Evolutionary conservation across 768 basidiomycete species (phyloP), one percentile per base, ranked within the genome.

Genomic region (Hypholoma fasciculare): DNA sequence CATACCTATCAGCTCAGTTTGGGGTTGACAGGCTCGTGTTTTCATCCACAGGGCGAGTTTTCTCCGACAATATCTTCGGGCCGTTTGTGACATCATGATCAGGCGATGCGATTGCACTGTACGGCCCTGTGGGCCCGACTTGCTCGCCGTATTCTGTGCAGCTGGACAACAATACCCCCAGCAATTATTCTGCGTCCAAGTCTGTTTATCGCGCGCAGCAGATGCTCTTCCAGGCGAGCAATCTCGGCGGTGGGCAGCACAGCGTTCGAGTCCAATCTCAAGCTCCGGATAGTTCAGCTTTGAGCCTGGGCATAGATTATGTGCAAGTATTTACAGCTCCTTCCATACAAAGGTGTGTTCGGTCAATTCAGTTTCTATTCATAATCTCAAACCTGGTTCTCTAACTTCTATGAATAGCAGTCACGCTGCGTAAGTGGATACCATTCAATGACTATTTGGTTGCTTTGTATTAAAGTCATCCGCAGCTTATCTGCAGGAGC

Each of bases 91-190:
- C n/a, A 16, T 38, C 11, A 11, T 5, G 13, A 13, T 36, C 46
- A 67, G 62, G 74, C 60, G 54, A 69, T 65, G 62, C 69, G 62
- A 54, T 81, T 55, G 64, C 73, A 6, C 64, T 79, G 36, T 76
- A 71, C 49, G 80, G 80, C 6, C 48, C 76, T 12, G 71, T 78
- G 9, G 71, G 72, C 37, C 68, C 70, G 13, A 63, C 62, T 8
- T 66, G 73, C 7, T 67, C 68, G 1, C 56, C 59, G 14, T 77
- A 70, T 55, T 61, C 65, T 12, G 72, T 71, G 1, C 63, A 68
- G 27, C 30, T 76, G n/a, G 72, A 77, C 46, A 57, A 61, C 23
- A 52, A 36, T 12, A 26, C 50, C 1, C 58, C 66, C 1, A 49
- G 59, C 14, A 69, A 64, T 14, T 65, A 61, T 51, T 66, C 69